Evolutionary conservation across 495 filamentous ascomycete species (phyloP), one percentile per base, ranked within the genome.

Genomic region (Usnea hakonensis): DNA sequence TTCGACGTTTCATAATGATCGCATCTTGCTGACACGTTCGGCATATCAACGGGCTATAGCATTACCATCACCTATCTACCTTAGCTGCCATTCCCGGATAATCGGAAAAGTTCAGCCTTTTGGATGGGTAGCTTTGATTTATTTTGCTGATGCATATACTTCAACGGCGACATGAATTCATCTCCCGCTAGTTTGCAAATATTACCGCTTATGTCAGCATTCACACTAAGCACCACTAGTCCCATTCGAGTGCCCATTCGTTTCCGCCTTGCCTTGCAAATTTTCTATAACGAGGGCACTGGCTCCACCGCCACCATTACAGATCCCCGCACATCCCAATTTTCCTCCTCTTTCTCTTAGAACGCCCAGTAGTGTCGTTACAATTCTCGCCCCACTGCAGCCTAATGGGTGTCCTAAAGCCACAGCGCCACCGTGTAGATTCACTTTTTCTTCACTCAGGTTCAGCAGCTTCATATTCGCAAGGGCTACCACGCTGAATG

Each of bases 301-400:
- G 43, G 94, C 94, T 68, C 94, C 94, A 67, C 94, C 94, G 44
- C 94, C 94, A 61, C 94, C 94, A 77, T 98, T 98, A 83, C 94
- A 98, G 70, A 98, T 98, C 46, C 92, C 94, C 40, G 89, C 91
- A 70, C 84, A 88, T 53, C 94, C 94, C 73, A 97, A 85, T 86
- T 95, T 97, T 58, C 84, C 91, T 72, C 89, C 87, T 80, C 90
- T 90, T 66, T 93, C 89, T 75, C 83, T 88, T 70, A 98, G 73
- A 58, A 97, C 94, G 60, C 91, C 87, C 54, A 94, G 81, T 66
- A 98, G 74, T 11, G 94, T 98, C n/a, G 90, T 87, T 66, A 95
- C 79, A 68, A 97, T 96, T 67, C 95, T 86, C 58, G 95, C 93
- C 67, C 94, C 94, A 55, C 90, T 95, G 70, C 87, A 90, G 63